These are phyloP conservation scores for Trapa incisa DNA, from an alignment of 345 rosid species.

Conservation along the genomic window DNA sequence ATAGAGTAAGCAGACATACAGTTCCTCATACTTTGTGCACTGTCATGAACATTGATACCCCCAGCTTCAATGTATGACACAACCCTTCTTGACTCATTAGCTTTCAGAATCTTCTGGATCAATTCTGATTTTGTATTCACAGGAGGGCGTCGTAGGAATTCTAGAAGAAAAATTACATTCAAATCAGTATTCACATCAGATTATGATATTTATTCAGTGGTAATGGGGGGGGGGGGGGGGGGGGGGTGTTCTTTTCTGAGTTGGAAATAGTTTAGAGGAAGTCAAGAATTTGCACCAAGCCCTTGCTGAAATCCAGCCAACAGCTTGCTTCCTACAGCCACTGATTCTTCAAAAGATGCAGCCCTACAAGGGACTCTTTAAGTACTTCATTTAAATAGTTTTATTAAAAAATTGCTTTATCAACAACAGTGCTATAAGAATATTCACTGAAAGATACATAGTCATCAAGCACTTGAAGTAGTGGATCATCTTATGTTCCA, in stretches of 20 bases:
- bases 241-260: no score
- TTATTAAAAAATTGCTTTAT: background rate
- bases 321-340: background rate
- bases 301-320: slow-evolving; percentile 5
- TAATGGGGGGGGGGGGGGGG: no score
- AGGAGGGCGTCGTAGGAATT: slow-evolving; percentile 38
- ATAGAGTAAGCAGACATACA: slow-evolving; percentile 26
- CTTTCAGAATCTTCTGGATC: slow-evolving; percentile 36
- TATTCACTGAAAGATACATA: background rate
- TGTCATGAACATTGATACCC: slow-evolving; percentile 30
- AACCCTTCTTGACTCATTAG: slow-evolving; percentile 50
- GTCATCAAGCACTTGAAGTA: background rate
- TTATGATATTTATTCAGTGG: background rate
- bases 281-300: background rate
- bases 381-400: background rate
- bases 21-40: slow-evolving; percentile 38
- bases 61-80: slow-evolving; percentile 51
- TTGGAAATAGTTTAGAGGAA: background rate
- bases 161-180: background rate
- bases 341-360: no score
- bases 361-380: no score
- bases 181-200: background rate
- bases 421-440: background rate
- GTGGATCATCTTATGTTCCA: no score
- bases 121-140: slow-evolving; percentile 32